Percentiles rank a stretch among this genome's conserved stretches.
Conservation (phyloP, 2,329 filamentous ascomycete species). For the Fusarium agapanthi region DNA sequence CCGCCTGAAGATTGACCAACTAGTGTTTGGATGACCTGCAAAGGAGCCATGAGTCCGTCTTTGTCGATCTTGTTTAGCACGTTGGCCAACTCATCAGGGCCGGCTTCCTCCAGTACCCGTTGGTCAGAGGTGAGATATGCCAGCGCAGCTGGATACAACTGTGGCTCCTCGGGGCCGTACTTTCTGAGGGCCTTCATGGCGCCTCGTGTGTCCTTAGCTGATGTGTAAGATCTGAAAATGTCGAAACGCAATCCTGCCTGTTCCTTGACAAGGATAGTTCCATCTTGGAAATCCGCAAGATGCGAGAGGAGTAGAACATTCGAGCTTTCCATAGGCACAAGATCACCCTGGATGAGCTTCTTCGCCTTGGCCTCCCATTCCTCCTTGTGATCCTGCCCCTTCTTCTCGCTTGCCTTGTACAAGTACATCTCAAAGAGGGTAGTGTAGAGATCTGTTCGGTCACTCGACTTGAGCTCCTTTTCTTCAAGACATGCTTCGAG, state of each 20-base stretch:
- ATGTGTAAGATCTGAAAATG: conserved; percentile 95
- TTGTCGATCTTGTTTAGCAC: conserved; percentile 88
- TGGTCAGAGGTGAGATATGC: conserved; percentile 92
- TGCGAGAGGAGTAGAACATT: conserved; percentile 94
- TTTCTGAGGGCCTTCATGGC: conserved; percentile 90
- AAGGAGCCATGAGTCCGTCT: conserved; percentile 90
- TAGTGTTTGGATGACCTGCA: conserved; percentile 95
- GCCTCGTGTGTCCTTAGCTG: conserved; percentile 88
- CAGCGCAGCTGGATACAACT: conserved; percentile 90
- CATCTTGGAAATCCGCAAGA: conserved; percentile 87
- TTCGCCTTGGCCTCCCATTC: conserved; percentile 94
- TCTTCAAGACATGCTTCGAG: conserved; percentile 86
- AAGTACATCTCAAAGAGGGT: conserved; percentile 99
- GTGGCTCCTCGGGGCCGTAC: conserved; percentile 90
- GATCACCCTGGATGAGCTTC: conserved; percentile 81
- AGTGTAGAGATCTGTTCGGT: conserved; percentile 88
- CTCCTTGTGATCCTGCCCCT: conserved; percentile 70
- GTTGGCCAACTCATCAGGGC: conserved; percentile 78
- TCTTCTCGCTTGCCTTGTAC: conserved; percentile 82
- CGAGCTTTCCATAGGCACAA: conserved; percentile 89
- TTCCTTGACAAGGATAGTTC: conserved; percentile 91
- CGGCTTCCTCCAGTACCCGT: conserved; percentile 83
- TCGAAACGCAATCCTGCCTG: conserved; percentile 91
- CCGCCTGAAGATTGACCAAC: conserved; percentile 62
- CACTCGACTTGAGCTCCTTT: conserved; percentile 72